Evolutionary conservation across 2,329 filamentous ascomycete genomes (phyloP), one percentile per base, ranked within the genome.

Genomic region (Xylariaceae sp.): DNA sequence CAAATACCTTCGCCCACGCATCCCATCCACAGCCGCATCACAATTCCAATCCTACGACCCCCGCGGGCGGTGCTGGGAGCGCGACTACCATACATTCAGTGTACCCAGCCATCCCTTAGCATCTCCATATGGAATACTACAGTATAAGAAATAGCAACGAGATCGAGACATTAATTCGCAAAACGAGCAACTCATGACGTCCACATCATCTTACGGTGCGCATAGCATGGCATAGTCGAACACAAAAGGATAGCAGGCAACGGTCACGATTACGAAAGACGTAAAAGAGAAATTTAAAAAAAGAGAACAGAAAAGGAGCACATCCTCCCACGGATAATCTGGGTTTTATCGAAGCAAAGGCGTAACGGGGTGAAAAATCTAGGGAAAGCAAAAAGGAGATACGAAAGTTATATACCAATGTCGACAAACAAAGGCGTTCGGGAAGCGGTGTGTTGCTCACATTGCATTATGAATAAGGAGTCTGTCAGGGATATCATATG

Each of bases 71-170:
- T 19, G 42, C 8, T n/a, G 41, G 46, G 10, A 51, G 36, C 3
- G 36, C 48, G 32, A 18, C 47, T 10, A 29, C 39, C 19, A 51
- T 49, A 43, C 49, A 57, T 19, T 19, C 52, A 4, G 53, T 37
- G 26, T 53, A 56, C 16, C 29, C 47, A 8, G 44, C 22, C 15
- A 18, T 48, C n/a, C 32, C 49, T 26, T 50, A 53, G 41, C n/a
- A 46, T 19, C 15, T 22, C 12, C 2, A 4, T 18, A 13, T 22
- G 9, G 12, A 15, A 26, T 29, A n/a, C 2, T 15, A 10, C 15
- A 5, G 19, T 13, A 15, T 9, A 32, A 37, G 19, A n/a, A 9
- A 29, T 9, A 9, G n/a, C 16, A n/a, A 29, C 13, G 32, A 26
- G 26, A 26, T 4, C 26, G 26, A 26, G 4, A 26, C 26, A 26